Base-by-base conservation (phyloP, 2,329 filamentous ascomycete genomes). In the Pestalotiopsis sp. region DNA sequence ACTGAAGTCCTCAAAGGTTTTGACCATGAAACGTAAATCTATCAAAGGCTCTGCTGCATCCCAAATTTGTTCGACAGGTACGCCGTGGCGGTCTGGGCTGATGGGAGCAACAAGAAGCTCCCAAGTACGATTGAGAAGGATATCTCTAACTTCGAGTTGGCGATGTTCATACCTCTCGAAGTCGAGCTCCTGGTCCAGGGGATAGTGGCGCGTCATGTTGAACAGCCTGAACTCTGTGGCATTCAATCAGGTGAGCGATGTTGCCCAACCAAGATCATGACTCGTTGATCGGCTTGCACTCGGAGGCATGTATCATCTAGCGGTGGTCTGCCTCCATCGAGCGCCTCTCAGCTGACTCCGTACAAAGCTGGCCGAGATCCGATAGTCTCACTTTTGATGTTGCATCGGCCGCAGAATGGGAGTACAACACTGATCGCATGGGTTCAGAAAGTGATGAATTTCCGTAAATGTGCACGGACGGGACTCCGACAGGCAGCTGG, bases 91-190 rank as follows among this genome's bases (percentile, higher is more conserved):
- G 68, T 44, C 9, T 66, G 64, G 13, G 70, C 64, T 69, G 6
- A 68, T 64, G 0, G 74, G 76, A 22, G 63, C 70, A 70, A 80
- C 72, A 30, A 74, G 71, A n/a, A 77, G 73, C 48, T 73, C 68
- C 73, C 78, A 73, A 44, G 79, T 73, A 7, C 75, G 75, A 65
- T 75, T 74, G 57, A 77, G 72, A 66, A 79, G 68, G 55, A 79
- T 68, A 59, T 79, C 78, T 20, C 76, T 75, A 20, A 70, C 71
- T 3, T 71, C 73, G 7, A 80, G 60, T 3, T 73, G 71, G 39
- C 72, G 76, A 67, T 79, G 78, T 7, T 76, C 73, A 66, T 80
- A 81, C n/a, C 73, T 72, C 30, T 69, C 66, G 68, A 79, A 78
- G 48, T 76, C 75, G 39, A 78, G 72, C 44, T 75, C 69, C n/a